Percentiles rank a stretch among this genome's conserved stretches.
These are phyloP conservation scores for Boletus holoroseus DNA, from an alignment of 1,284 basidiomycete genomes.

Conservation along the genomic window DNA sequence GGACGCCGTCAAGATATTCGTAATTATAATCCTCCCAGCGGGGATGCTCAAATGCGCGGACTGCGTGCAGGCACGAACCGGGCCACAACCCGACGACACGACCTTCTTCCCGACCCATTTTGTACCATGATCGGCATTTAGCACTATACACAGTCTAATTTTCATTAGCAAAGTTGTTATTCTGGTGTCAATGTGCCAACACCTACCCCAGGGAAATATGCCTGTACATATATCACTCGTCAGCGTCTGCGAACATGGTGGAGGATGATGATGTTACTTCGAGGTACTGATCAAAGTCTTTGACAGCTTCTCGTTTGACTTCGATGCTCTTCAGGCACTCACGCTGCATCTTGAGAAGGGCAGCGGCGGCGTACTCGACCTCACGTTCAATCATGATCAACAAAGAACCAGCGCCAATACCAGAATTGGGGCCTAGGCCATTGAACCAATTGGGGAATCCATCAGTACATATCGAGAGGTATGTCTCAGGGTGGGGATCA, in stretches of 20 bases:
- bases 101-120: constrained; percentile 54
- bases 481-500: constrained; percentile 49
- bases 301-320: constrained; percentile 51
- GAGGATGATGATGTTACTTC: constrained; percentile 31
- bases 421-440: constrained; percentile 52
- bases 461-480: constrained; percentile 50
- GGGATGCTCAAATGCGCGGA: constrained; percentile 45
- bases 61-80: constrained; percentile 51
- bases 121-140: constrained; percentile 64
- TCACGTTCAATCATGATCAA: constrained; percentile 51
- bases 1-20: constrained; percentile 39
- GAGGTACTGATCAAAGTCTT: constrained; percentile 54
- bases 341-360: constrained; percentile 52
- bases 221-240: constrained; percentile 23
- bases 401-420: constrained; percentile 25
- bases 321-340: constrained; percentile 58
- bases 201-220: constrained; percentile 45
- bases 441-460: constrained; percentile 62
- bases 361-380: constrained; percentile 49
- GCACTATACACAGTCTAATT: constrained; percentile 54
- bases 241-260: not conserved
- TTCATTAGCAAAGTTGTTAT: not conserved
- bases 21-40: constrained; percentile 66
- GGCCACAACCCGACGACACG: constrained; percentile 57
- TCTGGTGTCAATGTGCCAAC: too few relatives aligned